phyloP scores from a whole-genome alignment of 805 yeast genomes.

The Scheffersomyces amazonensis region DNA sequence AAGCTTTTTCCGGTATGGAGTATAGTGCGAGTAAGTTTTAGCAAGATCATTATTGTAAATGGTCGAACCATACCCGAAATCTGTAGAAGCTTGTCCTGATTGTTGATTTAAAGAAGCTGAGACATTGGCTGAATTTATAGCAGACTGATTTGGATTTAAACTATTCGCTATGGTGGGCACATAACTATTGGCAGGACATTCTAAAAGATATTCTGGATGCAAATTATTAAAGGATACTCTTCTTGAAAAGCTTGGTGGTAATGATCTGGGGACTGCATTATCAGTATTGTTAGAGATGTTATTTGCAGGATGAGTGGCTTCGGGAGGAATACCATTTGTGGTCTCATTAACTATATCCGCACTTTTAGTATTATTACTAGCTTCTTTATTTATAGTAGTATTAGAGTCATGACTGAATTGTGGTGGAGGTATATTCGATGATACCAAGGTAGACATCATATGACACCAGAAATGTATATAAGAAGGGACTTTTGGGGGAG shows the following conservation, averaged over 20 bases:
- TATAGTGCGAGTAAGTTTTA: conserved; percentile 11
- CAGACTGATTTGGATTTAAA: background rate
- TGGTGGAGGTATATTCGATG: background rate
- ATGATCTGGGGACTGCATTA: background rate
- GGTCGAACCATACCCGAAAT: background rate
- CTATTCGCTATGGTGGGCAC: too few species aligned
- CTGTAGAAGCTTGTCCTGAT: background rate
- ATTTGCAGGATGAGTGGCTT: background rate
- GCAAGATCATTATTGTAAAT: conserved; percentile 19
- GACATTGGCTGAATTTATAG: background rate
- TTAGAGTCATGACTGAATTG: background rate
- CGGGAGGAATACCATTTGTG: too few species aligned
- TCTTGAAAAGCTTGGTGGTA: conserved; percentile 17
- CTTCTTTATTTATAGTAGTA: background rate
- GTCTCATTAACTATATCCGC: too few species aligned
- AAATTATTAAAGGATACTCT: conserved; percentile 46
- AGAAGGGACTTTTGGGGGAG: background rate
- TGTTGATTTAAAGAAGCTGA: background rate
- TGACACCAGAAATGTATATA: too few species aligned
- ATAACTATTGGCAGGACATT: background rate
- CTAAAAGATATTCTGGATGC: conserved; percentile 18
- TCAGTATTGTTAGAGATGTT: background rate
- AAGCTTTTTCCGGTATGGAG: conserved; percentile 5
- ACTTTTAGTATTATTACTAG: background rate
- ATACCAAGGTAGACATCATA: too few species aligned